Base-by-base conservation (phyloP, 495 filamentous ascomycete genomes). In the Evernia prunastri region DNA sequence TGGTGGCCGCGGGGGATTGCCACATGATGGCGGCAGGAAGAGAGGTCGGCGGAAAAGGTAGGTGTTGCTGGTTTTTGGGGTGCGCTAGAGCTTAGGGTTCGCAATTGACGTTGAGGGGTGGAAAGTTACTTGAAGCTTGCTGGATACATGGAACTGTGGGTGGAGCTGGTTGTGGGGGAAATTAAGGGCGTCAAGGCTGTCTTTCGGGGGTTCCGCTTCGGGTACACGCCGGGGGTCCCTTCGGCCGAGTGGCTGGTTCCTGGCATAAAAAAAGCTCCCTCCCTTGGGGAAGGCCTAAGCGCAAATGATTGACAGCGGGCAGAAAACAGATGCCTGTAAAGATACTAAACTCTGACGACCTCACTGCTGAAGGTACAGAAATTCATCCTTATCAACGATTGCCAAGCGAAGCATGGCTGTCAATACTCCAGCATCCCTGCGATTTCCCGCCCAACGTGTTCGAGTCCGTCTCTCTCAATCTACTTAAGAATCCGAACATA, bases 401-500 rank as follows among this genome's bases (percentile, higher is more conserved):
- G 37, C 63, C 66, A 4, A 42, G 63, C 45, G 63, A 61, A 54
- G 27, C 29, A 20, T 71, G 67, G 67, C 59, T 66, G n/a, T 51
- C 67, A 43, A 33, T 68, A 20, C 60, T 69, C n/a, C 61, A 69
- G 47, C 68, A 68, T 43, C n/a, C 65, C 11, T 68, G 65, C 59
- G 43, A 66, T 18, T 71, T 71, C 35, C 25, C 61, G 20, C 63
- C 69, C 8, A 39, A 64, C 15, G 37, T 68, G 35, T 69, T 71
- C 35, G 68, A 66, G 31, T 35, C 57, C n/a, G 65, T 68, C 27
- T 67, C 63, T 8, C 59, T 71, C 37, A 69, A 71, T 36, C 57
- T 69, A 25, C 43, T 71, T 12, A 62, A 65, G 23, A 96, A 96
- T 72, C 92, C 92, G 11, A 95, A 96, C 65, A 82, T 93, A 78